A percentile compares a stretch with the other conserved stretches of the same genome.
Conservation (phyloP, 306 rosid species). For the Argentina anserina region DNA sequence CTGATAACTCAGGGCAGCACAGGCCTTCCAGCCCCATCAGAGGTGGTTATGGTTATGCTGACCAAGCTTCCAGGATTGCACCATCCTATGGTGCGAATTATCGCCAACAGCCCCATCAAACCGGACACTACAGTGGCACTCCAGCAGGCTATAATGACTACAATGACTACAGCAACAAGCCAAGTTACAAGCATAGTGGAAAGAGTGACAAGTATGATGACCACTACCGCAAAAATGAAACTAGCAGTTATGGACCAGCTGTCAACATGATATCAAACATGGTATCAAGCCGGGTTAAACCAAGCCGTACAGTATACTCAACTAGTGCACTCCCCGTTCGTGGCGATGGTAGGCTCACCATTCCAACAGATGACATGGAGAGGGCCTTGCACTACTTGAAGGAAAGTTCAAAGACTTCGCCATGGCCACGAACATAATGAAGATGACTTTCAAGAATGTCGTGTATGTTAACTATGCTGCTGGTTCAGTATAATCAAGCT, state of each 20-base stretch:
- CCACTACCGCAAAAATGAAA: constrained; percentile 7
- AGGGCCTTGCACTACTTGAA: constrained; percentile 25
- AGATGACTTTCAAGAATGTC: not conserved
- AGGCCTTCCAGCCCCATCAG: constrained; percentile 14
- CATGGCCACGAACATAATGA: constrained; percentile 8
- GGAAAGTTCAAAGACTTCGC: constrained; percentile 24
- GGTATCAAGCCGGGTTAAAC: constrained; percentile 2
- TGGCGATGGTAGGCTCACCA: constrained; percentile 28
- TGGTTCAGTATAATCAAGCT: not conserved
- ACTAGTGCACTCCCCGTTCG: constrained; percentile 11
- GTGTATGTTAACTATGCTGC: not conserved
- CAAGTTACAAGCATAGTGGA: constrained; percentile 20
- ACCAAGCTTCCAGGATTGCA: constrained; percentile 18
- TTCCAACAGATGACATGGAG: constrained; percentile 38
- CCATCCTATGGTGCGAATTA: not conserved
- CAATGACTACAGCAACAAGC: constrained; percentile 24
- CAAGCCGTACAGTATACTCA: constrained; percentile 20
- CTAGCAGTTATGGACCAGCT: not conserved
- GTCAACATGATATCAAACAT: not conserved
- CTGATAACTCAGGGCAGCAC: constrained; percentile 10
- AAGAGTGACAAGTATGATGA: constrained; percentile 16
- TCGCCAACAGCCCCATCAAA: constrained; percentile 3
- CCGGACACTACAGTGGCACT: not conserved
- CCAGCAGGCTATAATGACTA: constrained; percentile 14
- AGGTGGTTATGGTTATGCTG: constrained; percentile 20